Evolutionary conservation across 768 basidiomycete genomes (phyloP).

Genomic region (Tricholoma hemisulphureum): DNA sequence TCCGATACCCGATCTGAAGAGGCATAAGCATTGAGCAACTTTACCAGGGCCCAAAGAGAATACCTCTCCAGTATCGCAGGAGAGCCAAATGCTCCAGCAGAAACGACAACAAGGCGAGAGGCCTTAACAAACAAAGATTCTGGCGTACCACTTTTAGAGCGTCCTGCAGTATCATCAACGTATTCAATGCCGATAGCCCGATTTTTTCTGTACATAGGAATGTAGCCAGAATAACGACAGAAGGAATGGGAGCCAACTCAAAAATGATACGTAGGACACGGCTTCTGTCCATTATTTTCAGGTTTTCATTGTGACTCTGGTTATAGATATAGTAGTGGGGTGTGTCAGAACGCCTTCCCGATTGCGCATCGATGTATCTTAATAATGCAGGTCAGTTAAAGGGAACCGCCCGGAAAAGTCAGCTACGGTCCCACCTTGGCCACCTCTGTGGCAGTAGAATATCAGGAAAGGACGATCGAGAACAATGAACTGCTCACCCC

Average conservation of each 20-base stretch:
- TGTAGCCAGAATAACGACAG: neutral
- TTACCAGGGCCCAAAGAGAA: neutral
- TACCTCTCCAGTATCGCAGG: constrained; percentile 54
- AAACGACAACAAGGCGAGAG: constrained; percentile 48
- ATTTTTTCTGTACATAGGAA: constrained; percentile 27
- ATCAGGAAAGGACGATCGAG: neutral
- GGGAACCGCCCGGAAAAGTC: neutral
- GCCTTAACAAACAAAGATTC: constrained; percentile 32
- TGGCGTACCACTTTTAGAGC: constrained; percentile 14
- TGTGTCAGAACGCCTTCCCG: constrained; percentile 56
- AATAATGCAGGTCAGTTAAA: neutral
- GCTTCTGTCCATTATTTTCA: constrained; percentile 39
- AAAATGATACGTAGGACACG: constrained; percentile 49
- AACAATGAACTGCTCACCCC: constrained; percentile 35
- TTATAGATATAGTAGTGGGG: constrained; percentile 54
- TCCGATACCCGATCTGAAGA: constrained; percentile 64
- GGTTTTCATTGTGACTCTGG: constrained; percentile 43
- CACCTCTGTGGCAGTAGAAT: constrained; percentile 45
- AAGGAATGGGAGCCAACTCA: constrained; percentile 33
- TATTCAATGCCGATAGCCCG: constrained; percentile 55
- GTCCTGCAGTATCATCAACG: constrained; percentile 33
- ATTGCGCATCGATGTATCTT: constrained; percentile 55
- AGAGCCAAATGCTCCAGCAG: constrained; percentile 55
- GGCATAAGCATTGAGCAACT: constrained; percentile 1
- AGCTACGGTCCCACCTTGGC: constrained; percentile 41